A percentile compares a stretch with the other conserved stretches of the same genome.
These are phyloP conservation scores for Populus davidiana DNA, from an alignment of 345 rosid species.

Conservation along the genomic window DNA sequence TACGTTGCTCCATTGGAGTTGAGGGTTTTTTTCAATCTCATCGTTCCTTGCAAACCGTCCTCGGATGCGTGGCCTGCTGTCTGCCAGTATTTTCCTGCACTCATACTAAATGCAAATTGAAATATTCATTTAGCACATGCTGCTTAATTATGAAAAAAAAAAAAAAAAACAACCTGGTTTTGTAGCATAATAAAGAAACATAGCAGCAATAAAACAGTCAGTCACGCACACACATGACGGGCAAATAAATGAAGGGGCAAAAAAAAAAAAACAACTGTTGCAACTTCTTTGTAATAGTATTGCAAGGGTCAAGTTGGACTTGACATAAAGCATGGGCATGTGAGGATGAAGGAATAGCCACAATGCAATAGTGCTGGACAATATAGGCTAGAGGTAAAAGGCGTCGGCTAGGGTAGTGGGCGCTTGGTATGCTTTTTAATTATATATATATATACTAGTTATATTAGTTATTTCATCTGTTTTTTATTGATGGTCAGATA, in stretches of 20 bases:
- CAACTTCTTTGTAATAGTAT: slow-evolving; percentile 16
- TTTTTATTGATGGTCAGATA: too few species aligned
- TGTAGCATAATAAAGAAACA: neutral
- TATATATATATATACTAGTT: too few species aligned
- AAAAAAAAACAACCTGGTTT: neutral
- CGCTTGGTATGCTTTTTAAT: too few species aligned
- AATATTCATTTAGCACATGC: neutral
- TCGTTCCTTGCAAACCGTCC: slow-evolving; percentile 91
- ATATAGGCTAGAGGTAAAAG: too few species aligned
- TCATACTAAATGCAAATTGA: slow-evolving; percentile 49
- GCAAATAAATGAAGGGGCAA: neutral
- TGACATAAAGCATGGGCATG: slow-evolving; percentile 18
- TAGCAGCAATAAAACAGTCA: neutral
- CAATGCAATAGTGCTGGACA: neutral
- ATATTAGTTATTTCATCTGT: too few species aligned
- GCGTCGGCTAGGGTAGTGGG: too few species aligned
- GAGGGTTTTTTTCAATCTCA: slow-evolving; percentile 52
- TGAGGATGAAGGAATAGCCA: neutral
- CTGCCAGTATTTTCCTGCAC: slow-evolving; percentile 94
- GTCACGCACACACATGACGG: too few species aligned
- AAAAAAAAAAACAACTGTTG: slow-evolving; percentile 14
- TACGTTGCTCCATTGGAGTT: slow-evolving; percentile 40
- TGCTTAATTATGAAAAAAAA: too few species aligned
- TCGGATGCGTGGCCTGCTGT: slow-evolving; percentile 89
- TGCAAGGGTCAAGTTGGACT: slow-evolving; percentile 13